Base-by-base conservation (phyloP, 345 rosid species). In the Gossypium anomalum region DNA sequence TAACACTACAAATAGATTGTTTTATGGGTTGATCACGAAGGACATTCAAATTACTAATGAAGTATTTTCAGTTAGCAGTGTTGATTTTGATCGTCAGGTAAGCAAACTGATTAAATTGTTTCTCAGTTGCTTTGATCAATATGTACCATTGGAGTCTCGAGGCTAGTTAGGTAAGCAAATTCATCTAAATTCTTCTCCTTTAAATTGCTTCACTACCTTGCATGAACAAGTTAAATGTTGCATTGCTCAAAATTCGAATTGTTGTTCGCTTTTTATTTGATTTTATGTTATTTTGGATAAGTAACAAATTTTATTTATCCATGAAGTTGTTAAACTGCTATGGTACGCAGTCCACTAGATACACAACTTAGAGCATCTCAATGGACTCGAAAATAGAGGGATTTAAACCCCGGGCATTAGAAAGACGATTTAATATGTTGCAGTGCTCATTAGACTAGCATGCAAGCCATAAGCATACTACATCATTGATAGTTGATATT, bases 51-150 rank as follows among this genome's bases (percentile, higher is more conserved):
- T 92, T 68, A 91, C 88, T 15, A 90, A 87, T 7, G 92, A 94
- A 85, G 90, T 94, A 17, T 92, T 89, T 82, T 87, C 93, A 10
- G 70, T 91, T 82, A 85, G 59, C 67, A 72, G 74, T 17, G 72
- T 88, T 77, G 92, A 88, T 78, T 91, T 92, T 74, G 95, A 94
- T 70, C 86, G 97, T 61, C 98, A 92, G 92, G 97, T 85, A 68
- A 81, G 92, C 80, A 34, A 55, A 71, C 14, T 38, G 20, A 13
- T 19, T 71, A 15, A 20, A 22, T 20, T 17, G 41, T 47, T 47
- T 17, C 22, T 49, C 44, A 14, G 5, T 15, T 25, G 71, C 9
- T 66, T 45, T 67, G 57, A 48, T 48, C 41, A 23, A 34, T 23
- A 44, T 45, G n/a, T 44, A 20, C 34, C 0, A 0, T 44, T 20